Percentiles rank a stretch among this genome's conserved stretches.
These are phyloP conservation scores for Mantamonas sphyraenae DNA, from an alignment of 78 protist species.

Conservation along the genomic window DNA sequence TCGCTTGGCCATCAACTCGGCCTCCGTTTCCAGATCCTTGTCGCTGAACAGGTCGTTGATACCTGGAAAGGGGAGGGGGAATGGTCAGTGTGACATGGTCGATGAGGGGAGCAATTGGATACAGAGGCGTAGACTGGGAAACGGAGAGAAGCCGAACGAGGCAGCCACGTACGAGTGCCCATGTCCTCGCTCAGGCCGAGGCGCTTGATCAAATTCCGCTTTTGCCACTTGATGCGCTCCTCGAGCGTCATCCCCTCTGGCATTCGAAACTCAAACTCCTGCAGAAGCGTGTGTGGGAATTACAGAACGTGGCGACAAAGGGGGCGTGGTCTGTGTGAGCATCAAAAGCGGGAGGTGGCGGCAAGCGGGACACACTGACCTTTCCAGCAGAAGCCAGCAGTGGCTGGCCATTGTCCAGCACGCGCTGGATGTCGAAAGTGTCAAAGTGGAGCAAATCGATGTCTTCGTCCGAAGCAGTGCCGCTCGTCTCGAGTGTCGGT, in stretches of 20 bases:
- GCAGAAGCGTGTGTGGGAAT: neutral
- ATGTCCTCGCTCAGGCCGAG: neutral
- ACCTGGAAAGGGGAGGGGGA: too few species aligned
- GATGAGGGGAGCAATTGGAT: too few species aligned
- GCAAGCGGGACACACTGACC: too few species aligned
- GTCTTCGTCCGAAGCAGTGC: too few species aligned
- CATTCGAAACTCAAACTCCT: neutral
- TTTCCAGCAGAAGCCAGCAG: conserved; percentile 30
- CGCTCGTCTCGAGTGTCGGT: too few species aligned
- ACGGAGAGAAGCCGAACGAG: neutral
- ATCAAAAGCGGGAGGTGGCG: neutral
- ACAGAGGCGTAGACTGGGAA: too few species aligned
- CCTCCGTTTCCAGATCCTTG: too few species aligned
- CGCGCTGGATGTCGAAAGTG: conserved; percentile 47
- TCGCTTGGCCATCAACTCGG: too few species aligned
- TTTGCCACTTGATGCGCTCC: neutral
- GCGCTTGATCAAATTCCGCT: conserved; percentile 9
- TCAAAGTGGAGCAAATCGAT: conserved; percentile 34
- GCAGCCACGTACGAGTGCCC: neutral
- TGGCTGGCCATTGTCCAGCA: conserved; percentile 31
- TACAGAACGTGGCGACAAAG: neutral
- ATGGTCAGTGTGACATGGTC: too few species aligned
- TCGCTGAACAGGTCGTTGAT: neutral
- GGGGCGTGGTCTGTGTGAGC: neutral
- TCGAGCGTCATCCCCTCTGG: neutral